These are phyloP conservation scores for Malus hybrid DNA, from an alignment of 331 rosid genomes.

Conservation along the genomic window DNA sequence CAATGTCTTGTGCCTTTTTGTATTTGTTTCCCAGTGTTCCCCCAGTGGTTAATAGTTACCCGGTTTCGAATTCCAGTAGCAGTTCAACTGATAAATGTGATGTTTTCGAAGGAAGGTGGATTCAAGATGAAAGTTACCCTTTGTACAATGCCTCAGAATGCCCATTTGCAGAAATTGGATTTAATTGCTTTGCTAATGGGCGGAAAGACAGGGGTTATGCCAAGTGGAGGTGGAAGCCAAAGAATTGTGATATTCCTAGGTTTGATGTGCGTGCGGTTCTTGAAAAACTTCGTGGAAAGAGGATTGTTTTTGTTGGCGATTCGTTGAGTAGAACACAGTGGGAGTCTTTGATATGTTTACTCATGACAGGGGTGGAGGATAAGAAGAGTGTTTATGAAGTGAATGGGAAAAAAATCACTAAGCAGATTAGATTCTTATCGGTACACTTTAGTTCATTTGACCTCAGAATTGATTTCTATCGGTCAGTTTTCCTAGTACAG, in stretches of 20 bases:
- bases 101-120: slow-evolving; percentile 77
- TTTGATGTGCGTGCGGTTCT: slow-evolving; percentile 44
- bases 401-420: slow-evolving; percentile 62
- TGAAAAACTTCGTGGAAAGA: slow-evolving; percentile 67
- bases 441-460: slow-evolving; percentile 47
- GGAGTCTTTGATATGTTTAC: slow-evolving; percentile 87
- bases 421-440: slow-evolving; percentile 57
- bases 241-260: slow-evolving; percentile 62
- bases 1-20: slow-evolving; percentile 39
- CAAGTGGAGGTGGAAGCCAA: slow-evolving; percentile 87
- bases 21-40: slow-evolving; percentile 37
- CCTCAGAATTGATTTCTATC: slow-evolving; percentile 65
- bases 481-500: slow-evolving; percentile 70
- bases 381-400: slow-evolving; percentile 72
- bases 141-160: slow-evolving; percentile 68
- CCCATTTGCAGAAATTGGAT: slow-evolving; percentile 72
- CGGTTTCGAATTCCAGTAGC: slow-evolving; percentile 16
- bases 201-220: slow-evolving; percentile 51
- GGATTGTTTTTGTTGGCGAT: slow-evolving; percentile 84
- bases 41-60: slow-evolving; percentile 23
- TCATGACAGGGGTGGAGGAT: slow-evolving; percentile 75
- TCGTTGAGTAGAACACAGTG: slow-evolving; percentile 90
- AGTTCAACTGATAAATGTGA: slow-evolving; percentile 37
- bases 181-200: slow-evolving; percentile 74
- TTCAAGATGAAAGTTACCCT: slow-evolving; percentile 62